Conservation (phyloP, 2,329 filamentous ascomycete genomes). For the Penicillium freii region DNA sequence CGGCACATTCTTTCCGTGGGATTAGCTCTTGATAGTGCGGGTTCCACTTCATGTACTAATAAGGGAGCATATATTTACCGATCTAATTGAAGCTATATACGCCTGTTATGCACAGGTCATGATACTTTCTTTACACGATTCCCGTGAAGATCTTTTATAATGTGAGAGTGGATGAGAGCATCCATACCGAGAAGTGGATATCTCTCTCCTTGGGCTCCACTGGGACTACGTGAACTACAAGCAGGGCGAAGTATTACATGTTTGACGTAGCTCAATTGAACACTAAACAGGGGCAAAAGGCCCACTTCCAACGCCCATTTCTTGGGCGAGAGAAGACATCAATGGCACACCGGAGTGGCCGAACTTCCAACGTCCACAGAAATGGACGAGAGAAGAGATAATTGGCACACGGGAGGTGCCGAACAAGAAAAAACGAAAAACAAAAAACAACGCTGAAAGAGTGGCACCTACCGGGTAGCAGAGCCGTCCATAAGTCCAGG, state of each 20-base stretch:
- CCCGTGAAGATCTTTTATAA: not conserved
- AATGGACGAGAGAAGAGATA: not conserved
- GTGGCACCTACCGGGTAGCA: slow-evolving; percentile 40
- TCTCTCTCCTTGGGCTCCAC: not conserved
- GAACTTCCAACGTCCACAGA: not conserved
- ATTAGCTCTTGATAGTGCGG: not conserved
- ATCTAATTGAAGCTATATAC: not conserved
- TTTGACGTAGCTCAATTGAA: not conserved
- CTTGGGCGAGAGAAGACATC: too few species aligned
- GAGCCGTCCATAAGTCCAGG: slow-evolving; percentile 30
- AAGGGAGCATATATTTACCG: not conserved
- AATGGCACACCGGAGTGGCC: too few species aligned
- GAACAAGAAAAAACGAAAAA: slow-evolving; percentile 8
- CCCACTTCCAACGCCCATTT: too few species aligned
- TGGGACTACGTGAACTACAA: not conserved
- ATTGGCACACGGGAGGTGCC: slow-evolving; percentile 23
- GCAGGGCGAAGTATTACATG: not conserved
- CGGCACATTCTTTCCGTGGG: slow-evolving; percentile 18
- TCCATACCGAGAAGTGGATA: not conserved
- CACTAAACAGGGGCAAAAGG: too few species aligned
- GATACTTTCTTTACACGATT: not conserved
- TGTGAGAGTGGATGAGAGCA: not conserved
- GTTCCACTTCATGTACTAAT: not conserved
- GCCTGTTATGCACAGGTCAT: not conserved
- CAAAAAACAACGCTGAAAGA: slow-evolving; percentile 24